These are phyloP conservation scores for Lecanicillium sp. DNA, from an alignment of 2,329 filamentous ascomycete species.

Conservation along the genomic window DNA sequence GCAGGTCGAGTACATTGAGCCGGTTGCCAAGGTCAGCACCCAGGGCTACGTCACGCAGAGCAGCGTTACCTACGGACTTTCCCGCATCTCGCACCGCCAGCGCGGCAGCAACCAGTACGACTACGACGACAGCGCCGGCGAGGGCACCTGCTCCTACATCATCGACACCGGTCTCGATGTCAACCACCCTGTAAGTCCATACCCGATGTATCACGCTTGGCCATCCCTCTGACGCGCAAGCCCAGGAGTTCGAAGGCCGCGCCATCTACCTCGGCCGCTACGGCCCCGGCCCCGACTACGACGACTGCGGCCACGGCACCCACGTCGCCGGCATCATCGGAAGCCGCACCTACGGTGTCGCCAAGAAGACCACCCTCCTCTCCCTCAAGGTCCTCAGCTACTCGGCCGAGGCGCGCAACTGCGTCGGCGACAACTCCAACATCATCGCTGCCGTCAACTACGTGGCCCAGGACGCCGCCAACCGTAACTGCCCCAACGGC, in stretches of 20 bases:
- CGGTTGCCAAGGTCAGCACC: conserved; percentile 25
- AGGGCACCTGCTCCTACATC: conserved; percentile 33
- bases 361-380: conserved; percentile 45
- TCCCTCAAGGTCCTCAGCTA: conserved; percentile 47
- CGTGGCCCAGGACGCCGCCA: conserved; percentile 31
- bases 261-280: conserved; percentile 40
- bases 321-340: conserved; percentile 52
- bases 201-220: not conserved
- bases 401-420: conserved; percentile 14
- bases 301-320: conserved; percentile 50
- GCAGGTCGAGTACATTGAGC: conserved; percentile 30
- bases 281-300: conserved; percentile 35
- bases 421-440: conserved; percentile 17
- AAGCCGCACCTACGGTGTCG: conserved; percentile 49
- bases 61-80: conserved; percentile 29
- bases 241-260: conserved; percentile 39
- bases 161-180: conserved; percentile 34
- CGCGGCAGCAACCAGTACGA: conserved; percentile 21
- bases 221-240: not conserved
- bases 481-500: conserved; percentile 31
- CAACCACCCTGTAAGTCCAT: conserved; percentile 24
- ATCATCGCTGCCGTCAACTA: conserved; percentile 48
- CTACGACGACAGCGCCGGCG: conserved; percentile 28
- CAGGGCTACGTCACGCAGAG: conserved; percentile 23
- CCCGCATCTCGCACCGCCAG: conserved; percentile 26